phyloP scores from a whole-genome alignment of 1,139 yeast genomes.

The Candida albicans region DNA sequence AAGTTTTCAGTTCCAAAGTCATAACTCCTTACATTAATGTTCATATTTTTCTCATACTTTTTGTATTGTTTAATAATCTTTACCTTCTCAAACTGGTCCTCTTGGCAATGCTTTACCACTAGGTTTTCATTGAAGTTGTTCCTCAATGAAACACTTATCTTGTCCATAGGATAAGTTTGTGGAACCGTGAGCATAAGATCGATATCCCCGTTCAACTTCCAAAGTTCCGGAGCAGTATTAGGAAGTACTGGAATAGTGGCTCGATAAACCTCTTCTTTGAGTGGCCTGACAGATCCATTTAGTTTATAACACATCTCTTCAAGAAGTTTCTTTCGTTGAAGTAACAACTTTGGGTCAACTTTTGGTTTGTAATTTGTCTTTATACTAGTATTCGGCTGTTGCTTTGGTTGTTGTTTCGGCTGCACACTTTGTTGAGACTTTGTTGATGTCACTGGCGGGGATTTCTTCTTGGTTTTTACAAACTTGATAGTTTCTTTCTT shows the following conservation, averaged over 20 bases:
- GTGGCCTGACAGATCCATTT: constrained; percentile 23
- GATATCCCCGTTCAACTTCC: constrained; percentile 19
- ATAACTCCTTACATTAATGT: constrained; percentile 20
- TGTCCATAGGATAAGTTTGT: constrained; percentile 20
- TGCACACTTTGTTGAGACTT: constrained; percentile 1
- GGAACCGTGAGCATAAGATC: constrained; percentile 26
- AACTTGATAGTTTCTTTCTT: constrained; percentile 48
- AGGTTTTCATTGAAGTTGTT: constrained; percentile 26
- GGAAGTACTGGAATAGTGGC: constrained; percentile 23
- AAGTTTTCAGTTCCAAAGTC: constrained; percentile 20
- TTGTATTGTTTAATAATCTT: constrained; percentile 19
- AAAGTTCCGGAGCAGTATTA: constrained; percentile 20
- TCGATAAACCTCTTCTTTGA: constrained; percentile 27
- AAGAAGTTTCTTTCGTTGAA: constrained; percentile 20
- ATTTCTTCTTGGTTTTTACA: constrained; percentile 21
- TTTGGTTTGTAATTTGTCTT: constrained; percentile 3
- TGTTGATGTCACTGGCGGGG: constrained; percentile 2
- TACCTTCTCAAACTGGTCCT: constrained; percentile 16
- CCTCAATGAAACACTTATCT: constrained; percentile 21
- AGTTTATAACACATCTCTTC: constrained; percentile 26
- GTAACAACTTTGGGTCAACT: constrained; percentile 12
- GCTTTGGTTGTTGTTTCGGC: constrained; percentile 5
- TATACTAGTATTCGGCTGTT: constrained; percentile 6
- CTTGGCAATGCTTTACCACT: constrained; percentile 20
- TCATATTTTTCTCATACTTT: constrained; percentile 25